Evolutionary conservation across 768 basidiomycete genomes (phyloP).

Genomic region (Tubosaeta brunneosetosa): DNA sequence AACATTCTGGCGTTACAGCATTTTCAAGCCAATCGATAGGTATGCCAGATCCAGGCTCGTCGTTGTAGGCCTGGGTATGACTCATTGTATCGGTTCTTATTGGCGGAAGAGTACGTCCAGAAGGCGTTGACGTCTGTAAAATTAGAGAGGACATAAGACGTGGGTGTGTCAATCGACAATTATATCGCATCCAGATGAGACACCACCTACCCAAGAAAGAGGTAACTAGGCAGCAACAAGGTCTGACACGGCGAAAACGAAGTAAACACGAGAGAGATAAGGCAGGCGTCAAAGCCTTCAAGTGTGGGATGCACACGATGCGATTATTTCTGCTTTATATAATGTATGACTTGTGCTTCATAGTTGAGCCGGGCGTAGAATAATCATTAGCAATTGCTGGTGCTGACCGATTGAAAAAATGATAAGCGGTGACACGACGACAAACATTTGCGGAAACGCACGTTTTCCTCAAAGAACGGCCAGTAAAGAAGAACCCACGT

Average conservation of each 20-base stretch:
- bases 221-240: neutral
- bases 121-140: neutral
- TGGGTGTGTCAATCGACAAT: neutral
- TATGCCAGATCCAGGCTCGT: neutral
- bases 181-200: neutral
- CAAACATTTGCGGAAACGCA: neutral
- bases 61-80: neutral
- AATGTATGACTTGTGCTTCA: slow-evolving; percentile 4
- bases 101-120: neutral
- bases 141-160: neutral
- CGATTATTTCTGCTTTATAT: slow-evolving; percentile 5
- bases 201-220: neutral
- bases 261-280: neutral
- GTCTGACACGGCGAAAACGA: neutral
- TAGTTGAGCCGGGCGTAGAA: slow-evolving; percentile 5
- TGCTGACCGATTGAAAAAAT: neutral
- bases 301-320: neutral
- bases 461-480: neutral
- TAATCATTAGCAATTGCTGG: slow-evolving; percentile 1
- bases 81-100: neutral
- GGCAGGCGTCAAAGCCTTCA: neutral
- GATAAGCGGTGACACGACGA: too few relatives aligned
- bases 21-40: neutral
- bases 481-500: neutral
- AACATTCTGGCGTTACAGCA: neutral